Conservation (phyloP, 495 filamentous ascomycete species). For the Aspergillus campestris region DNA sequence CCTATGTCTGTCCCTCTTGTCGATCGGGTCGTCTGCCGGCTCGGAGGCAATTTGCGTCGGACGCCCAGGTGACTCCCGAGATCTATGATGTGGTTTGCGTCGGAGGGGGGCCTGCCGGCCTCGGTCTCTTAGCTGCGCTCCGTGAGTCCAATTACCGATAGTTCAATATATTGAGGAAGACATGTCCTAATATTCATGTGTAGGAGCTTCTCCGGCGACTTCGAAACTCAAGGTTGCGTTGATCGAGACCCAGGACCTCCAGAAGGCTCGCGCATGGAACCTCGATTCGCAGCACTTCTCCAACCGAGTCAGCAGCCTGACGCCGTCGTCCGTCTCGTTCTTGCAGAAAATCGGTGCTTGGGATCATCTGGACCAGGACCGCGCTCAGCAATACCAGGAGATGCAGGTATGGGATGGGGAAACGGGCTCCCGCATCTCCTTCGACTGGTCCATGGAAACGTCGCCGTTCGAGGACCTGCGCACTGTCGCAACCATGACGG, state of each 20-base stretch:
- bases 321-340: conserved; percentile 69
- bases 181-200: neutral
- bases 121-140: conserved; percentile 80
- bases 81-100: conserved; percentile 95
- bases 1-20: conserved; percentile 37
- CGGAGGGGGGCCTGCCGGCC: conserved; percentile 90
- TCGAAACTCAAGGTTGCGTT: conserved; percentile 75
- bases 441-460: conserved; percentile 59
- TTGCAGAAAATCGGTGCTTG: conserved; percentile 77
- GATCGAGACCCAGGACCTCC: conserved; percentile 79
- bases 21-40: conserved; percentile 19
- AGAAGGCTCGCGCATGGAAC: conserved; percentile 52
- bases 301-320: conserved; percentile 91
- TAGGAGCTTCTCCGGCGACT: conserved; percentile 62
- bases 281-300: conserved; percentile 66
- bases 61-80: conserved; percentile 21
- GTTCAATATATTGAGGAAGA: too few species aligned
- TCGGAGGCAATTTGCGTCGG: conserved; percentile 24
- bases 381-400: conserved; percentile 81
- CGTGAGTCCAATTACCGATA: conserved; percentile 42
- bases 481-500: conserved; percentile 90
- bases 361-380: conserved; percentile 56
- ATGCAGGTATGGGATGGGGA: conserved; percentile 99
- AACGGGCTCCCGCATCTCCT: conserved; percentile 75
- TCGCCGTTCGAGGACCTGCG: conserved; percentile 36